These are phyloP conservation scores for Abrus precatorius DNA, from an alignment of 306 rosid genomes.

Conservation along the genomic window DNA sequence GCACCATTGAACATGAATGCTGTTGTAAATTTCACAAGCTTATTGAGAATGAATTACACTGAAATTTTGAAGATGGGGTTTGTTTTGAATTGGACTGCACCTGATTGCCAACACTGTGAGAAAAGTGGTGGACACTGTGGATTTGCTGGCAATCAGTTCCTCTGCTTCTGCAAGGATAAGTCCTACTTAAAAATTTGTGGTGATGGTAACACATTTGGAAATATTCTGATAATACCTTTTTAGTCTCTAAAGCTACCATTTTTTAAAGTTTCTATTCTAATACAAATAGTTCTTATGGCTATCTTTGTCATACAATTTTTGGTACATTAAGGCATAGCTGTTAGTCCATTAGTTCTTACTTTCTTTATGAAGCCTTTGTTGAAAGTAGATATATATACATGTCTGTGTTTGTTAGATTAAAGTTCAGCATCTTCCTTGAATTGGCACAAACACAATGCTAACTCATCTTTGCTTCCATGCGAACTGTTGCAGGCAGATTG, in stretches of 20 bases:
- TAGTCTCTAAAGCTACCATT: neutral
- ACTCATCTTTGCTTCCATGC: constrained; percentile 25
- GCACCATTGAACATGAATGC: constrained; percentile 52
- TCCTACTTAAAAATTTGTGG: constrained; percentile 59
- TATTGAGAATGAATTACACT: constrained; percentile 55
- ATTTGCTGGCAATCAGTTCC: constrained; percentile 49
- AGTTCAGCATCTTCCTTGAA: constrained; percentile 22
- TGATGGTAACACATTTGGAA: constrained; percentile 54
- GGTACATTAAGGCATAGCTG: neutral
- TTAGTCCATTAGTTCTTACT: neutral
- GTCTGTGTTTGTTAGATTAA: neutral
- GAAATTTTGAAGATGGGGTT: constrained; percentile 75
- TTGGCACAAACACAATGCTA: constrained; percentile 30
- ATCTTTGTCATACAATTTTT: neutral
- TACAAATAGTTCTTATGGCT: too few relatives aligned
- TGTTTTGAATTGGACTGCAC: constrained; percentile 66
- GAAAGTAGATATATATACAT: neutral
- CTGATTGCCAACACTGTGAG: constrained; percentile 63
- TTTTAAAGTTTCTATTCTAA: constrained; percentile 17
- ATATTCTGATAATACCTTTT: neutral
- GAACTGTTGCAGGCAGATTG: constrained; percentile 31
- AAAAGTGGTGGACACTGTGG: constrained; percentile 76
- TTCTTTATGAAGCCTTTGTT: constrained; percentile 34
- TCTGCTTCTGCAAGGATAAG: constrained; percentile 67
- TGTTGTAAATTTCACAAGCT: constrained; percentile 30